Evolutionary conservation across 129 eudicot species (phyloP), one percentile per base, ranked within the genome.

Genomic region (Glebionis coronaria): DNA sequence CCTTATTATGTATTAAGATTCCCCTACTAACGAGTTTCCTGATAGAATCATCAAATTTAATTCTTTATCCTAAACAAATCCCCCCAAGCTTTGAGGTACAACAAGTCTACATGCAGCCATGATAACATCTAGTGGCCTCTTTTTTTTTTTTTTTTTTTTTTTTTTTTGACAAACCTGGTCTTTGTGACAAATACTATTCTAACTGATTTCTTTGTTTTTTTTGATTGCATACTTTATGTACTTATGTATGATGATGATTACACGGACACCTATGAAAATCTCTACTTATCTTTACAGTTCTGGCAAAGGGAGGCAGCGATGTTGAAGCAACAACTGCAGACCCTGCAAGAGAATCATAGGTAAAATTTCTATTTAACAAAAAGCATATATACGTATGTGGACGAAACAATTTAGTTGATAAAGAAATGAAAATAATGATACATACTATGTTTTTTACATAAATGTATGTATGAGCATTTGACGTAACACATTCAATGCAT

Each of bases 231-330:
- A n/a, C 63, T 50, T 1, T 7, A 13, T 51, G 35, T 8, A 20
- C 13, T 16, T 60, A 50, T 2, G n/a, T 62, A 52, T 40, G 23
- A 40, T 40, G 23, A 40, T 23, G 47, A 57, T 11, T 64, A 16
- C 11, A 23, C 12, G 12, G 29, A 65, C 74, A 65, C 40, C 31
- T 44, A 27, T 51, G 35, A 70, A 56, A 10, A 27, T 70, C 21
- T 45, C 60, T 46, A 60, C 57, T 23, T 21, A 44, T 35, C 53
- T 3, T 70, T 64, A 50, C 81, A 90, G 97, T 82, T 80, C 46
- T 90, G 95, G 97, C 88, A 90, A 82, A 78, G 82, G 87, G 97
- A 90, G 74, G 88, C 87, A 31, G 78, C 85, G 53, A 69, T 77
- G 80, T 67, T 90, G 57, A 88, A 76, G 81, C 92, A 90, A 67